A percentile compares a stretch with the other conserved stretches of the same genome.
phyloP scores from a whole-genome alignment of 1,284 basidiomycete species.

The Exobasidium cylindrosporum region DNA sequence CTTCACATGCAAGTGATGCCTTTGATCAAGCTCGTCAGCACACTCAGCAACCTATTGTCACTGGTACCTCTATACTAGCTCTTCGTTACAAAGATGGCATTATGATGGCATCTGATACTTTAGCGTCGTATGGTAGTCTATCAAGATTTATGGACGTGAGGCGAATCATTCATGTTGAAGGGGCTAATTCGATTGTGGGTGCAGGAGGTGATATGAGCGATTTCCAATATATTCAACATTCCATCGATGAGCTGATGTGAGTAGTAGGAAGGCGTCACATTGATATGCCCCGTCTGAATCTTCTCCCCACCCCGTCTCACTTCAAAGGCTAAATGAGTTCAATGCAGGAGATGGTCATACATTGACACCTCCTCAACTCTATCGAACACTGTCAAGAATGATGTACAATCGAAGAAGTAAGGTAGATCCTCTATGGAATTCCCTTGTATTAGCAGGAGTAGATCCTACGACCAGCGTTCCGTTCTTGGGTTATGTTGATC shows the following conservation, averaged over 20 bases:
- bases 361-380: slow-evolving; percentile 84
- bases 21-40: slow-evolving; percentile 18
- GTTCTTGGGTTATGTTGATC: slow-evolving; percentile 81
- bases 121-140: slow-evolving; percentile 95
- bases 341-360: slow-evolving; percentile 77
- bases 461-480: slow-evolving; percentile 34
- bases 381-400: slow-evolving; percentile 83
- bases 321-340: slow-evolving; percentile 68
- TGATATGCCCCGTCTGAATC: not conserved
- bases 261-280: slow-evolving; percentile 18
- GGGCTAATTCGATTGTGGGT: slow-evolving; percentile 75
- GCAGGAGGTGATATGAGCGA: slow-evolving; percentile 97
- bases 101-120: slow-evolving; percentile 98
- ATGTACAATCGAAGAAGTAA: slow-evolving; percentile 87
- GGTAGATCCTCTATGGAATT: slow-evolving; percentile 94
- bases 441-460: slow-evolving; percentile 74
- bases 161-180: slow-evolving; percentile 79
- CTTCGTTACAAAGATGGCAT: slow-evolving; percentile 93
- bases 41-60: slow-evolving; percentile 79
- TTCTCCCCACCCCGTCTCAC: not conserved
- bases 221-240: slow-evolving; percentile 85
- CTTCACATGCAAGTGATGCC: slow-evolving; percentile 12
- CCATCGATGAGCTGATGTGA: slow-evolving; percentile 55
- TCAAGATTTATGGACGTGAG: slow-evolving; percentile 94
- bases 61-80: slow-evolving; percentile 90